Conservation (phyloP, 73 alveolate genomes). For the Tetrahymena elliotti region DNA sequence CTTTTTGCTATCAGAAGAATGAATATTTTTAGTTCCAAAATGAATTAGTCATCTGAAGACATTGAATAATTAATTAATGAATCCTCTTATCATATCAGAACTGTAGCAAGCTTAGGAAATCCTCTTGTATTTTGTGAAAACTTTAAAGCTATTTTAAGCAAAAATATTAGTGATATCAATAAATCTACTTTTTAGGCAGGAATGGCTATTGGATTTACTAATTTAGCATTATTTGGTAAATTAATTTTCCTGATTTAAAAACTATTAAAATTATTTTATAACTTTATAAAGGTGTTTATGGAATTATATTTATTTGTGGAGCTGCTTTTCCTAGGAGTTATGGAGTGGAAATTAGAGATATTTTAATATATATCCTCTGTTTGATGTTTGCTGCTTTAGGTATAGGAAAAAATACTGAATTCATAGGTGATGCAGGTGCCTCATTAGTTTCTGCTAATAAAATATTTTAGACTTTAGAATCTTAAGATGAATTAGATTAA, state of each 20-base stretch:
- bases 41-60: not conserved
- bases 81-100: not conserved
- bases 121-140: not conserved
- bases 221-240: not conserved
- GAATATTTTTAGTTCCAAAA: not conserved
- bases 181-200: not conserved
- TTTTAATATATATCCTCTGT: not conserved
- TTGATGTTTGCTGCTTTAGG: not conserved
- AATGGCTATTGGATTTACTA: not conserved
- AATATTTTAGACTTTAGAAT: not conserved
- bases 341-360: not conserved
- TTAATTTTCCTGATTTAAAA: not conserved
- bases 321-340: not conserved
- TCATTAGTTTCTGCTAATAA: not conserved
- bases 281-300: not conserved
- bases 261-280: not conserved
- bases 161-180: not conserved
- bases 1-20: slow-evolving; percentile 4
- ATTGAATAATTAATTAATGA: not conserved
- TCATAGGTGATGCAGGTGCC: not conserved
- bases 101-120: not conserved
- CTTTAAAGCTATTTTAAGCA: not conserved
- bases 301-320: not conserved
- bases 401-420: not conserved
- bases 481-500: not conserved